phyloP scores from a whole-genome alignment of 306 rosid species.

The Trifolium subterraneum region DNA sequence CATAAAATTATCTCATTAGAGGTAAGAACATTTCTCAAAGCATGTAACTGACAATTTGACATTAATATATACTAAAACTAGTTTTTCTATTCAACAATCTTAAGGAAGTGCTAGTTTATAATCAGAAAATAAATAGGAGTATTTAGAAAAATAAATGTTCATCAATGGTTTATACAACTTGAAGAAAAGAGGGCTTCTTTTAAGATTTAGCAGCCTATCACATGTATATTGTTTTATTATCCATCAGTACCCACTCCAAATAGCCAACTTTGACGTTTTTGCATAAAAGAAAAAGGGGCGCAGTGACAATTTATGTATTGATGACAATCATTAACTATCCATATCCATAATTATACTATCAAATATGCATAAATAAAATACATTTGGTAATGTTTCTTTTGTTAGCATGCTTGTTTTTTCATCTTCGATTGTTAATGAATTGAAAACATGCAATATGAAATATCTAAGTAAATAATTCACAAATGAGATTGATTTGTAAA shows the following conservation, averaged over 20 bases:
- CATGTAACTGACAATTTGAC: not conserved
- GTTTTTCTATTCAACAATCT: not conserved
- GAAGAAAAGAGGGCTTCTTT: conserved; percentile 17
- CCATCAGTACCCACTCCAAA: not conserved
- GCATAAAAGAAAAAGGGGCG: not conserved
- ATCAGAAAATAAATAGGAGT: conserved; percentile 10
- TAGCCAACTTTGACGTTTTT: conserved; percentile 10
- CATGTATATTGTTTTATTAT: not conserved
- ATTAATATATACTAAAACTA: conserved; percentile 27
- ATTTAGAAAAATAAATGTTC: not conserved
- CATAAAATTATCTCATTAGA: conserved; percentile 14
- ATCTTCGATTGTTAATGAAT: not conserved
- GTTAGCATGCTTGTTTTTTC: not conserved
- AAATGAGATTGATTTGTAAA: not conserved
- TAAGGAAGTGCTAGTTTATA: conserved; percentile 5
- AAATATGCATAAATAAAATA: conserved; percentile 5
- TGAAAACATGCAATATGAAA: conserved; percentile 19
- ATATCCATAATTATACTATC: not conserved
- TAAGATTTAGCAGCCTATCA: conserved; percentile 32
- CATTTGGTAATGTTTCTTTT: not conserved
- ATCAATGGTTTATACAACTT: conserved; percentile 9
- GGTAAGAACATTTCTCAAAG: conserved; percentile 15
- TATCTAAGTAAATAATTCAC: not conserved
- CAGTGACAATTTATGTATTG: not conserved
- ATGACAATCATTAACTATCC: conserved; percentile 4